phyloP scores from a whole-genome alignment of 768 basidiomycete species.

The Mycena rosella region DNA sequence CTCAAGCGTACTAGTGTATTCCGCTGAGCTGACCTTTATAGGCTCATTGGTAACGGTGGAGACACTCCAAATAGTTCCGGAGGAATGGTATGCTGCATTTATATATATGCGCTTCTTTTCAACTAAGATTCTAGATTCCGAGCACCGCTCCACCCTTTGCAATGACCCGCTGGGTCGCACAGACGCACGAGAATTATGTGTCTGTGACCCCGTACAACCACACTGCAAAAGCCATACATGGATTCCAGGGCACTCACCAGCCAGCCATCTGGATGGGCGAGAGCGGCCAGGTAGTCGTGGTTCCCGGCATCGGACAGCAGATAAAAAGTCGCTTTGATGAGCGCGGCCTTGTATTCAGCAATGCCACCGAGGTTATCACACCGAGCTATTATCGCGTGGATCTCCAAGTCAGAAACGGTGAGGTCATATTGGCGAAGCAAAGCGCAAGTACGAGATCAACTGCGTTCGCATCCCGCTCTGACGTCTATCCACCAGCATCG shows the following conservation, averaged over 20 bases:
- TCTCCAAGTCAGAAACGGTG: constrained; percentile 58
- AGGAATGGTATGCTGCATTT: constrained; percentile 74
- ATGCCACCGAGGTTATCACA: constrained; percentile 56
- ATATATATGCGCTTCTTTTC: no score
- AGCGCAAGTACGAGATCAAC: constrained; percentile 59
- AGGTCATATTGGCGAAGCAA: constrained; percentile 60
- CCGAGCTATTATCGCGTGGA: constrained; percentile 64
- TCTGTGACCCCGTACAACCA: constrained; percentile 80
- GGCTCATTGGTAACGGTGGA: constrained; percentile 80
- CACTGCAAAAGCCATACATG: constrained; percentile 68
- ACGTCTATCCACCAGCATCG: constrained; percentile 57
- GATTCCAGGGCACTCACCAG: constrained; percentile 85
- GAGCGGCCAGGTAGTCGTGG: constrained; percentile 71
- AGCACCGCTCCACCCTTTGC: constrained; percentile 79
- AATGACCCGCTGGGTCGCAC: constrained; percentile 90
- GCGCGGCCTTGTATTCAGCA: constrained; percentile 61
- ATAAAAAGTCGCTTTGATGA: constrained; percentile 62
- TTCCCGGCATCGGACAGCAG: constrained; percentile 62
- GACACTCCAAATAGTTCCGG: constrained; percentile 78
- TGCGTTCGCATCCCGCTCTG: not conserved
- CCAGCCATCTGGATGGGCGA: constrained; percentile 94
- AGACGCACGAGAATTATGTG: constrained; percentile 82
- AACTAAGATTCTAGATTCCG: constrained; percentile 11
- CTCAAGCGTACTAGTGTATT: not conserved
- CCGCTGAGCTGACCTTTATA: constrained; percentile 20